Base-by-base conservation (phyloP, 768 basidiomycete species). In the Pseudohyphozyma bogoriensis region DNA sequence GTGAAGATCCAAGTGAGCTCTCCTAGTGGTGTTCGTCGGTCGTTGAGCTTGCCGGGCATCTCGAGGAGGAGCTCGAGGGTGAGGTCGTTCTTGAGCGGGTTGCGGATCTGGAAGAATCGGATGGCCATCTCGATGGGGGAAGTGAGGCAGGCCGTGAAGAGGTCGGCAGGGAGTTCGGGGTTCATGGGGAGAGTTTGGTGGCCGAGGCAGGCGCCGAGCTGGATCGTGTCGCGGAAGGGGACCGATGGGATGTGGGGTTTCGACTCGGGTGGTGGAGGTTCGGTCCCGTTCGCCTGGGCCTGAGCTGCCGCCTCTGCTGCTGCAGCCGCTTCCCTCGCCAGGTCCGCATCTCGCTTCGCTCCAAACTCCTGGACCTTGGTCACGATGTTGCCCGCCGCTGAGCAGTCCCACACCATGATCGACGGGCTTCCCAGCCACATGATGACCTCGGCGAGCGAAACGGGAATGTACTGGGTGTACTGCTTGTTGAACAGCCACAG, bases 1-100 rank as follows among this genome's bases (percentile, higher is more conserved):
- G 91, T 97, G 76, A 97, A 97, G 64, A 97, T 97, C 95, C 95
- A 99, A 72, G 93, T 95, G n/a, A 99, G 81, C 75, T 99, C 95
- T 53, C 95, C 95, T 0, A 99, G 78, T 2, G 95, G 92, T 1
- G 95, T 97, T 29, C 92, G 82, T 24, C 95, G 82, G 71, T 99
- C 95, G 74, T 93, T 95, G 61, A 97, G 81, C 72, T 96, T 92
- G 12, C 95, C 95, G 0, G 95, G 95, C 16, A 99, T 81, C 72
- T 91, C 87, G 80, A 87, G 83, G 36, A 92, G 85, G 86, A 90
- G 87, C 70, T 96, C 90, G 32, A 85, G 79, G 12, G 84, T 85
- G 69, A 87, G 81, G 59, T 84, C 83, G 66, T 82, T 84, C 9
- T 86, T 87, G 15, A 90, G 81, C 63, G 91, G 87, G 61, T 86